Evolutionary conservation across 1,139 yeast genomes (phyloP).

Genomic region (Yamadazyma songkhlaensis): DNA sequence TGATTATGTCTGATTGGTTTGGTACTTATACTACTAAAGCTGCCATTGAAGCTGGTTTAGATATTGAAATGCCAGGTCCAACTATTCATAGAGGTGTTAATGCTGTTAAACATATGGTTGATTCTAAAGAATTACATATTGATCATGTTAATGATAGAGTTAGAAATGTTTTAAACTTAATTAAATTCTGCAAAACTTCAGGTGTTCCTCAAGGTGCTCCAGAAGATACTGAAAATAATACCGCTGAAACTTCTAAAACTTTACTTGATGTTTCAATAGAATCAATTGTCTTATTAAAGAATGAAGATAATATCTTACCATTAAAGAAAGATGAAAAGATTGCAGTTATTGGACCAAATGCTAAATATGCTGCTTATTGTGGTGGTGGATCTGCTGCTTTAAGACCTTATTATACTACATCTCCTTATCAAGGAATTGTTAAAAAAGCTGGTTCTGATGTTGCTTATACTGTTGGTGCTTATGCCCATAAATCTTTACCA

Average conservation of each 20-base stretch:
- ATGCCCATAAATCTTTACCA: conserved; percentile 14
- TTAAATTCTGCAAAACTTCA: conserved; percentile 35
- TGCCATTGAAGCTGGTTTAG: conserved; percentile 50
- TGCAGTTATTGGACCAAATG: conserved; percentile 31
- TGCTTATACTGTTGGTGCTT: conserved; percentile 14
- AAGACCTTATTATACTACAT: conserved; percentile 21
- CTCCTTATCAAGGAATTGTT: conserved; percentile 24
- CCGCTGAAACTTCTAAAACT: conserved; percentile 36
- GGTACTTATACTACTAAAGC: conserved; percentile 49
- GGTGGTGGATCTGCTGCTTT: conserved; percentile 34
- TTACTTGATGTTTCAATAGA: conserved; percentile 48
- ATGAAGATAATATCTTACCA: conserved; percentile 42
- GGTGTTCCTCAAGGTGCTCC: conserved; percentile 31
- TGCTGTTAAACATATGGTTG: conserved; percentile 26
- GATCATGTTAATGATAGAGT: conserved; percentile 41
- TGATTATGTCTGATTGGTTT: conserved; percentile 59
- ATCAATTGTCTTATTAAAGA: conserved; percentile 49
- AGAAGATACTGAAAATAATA: conserved; percentile 22
- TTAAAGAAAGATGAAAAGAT: conserved; percentile 21
- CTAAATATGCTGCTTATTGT: conserved; percentile 21
- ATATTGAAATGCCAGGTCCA: conserved; percentile 64
- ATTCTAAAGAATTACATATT: conserved; percentile 23
- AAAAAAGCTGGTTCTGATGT: conserved; percentile 9
- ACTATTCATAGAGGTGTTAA: conserved; percentile 39
- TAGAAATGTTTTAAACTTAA: conserved; percentile 40